These are phyloP conservation scores for Nicotiana paniculata DNA, from an alignment of 257 asterid species.

Conservation along the genomic window DNA sequence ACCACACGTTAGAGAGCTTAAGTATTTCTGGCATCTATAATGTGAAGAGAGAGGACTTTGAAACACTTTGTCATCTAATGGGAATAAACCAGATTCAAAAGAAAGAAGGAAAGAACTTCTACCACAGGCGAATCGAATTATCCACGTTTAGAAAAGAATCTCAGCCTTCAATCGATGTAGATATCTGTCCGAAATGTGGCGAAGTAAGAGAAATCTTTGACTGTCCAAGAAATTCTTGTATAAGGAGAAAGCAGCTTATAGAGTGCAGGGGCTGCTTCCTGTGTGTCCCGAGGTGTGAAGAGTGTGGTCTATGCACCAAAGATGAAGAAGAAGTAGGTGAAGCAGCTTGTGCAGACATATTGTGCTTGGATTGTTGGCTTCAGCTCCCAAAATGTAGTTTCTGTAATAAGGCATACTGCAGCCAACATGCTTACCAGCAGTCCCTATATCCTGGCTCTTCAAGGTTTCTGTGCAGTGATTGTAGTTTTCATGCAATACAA, in stretches of 20 bases:
- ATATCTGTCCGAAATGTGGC: constrained; percentile 49
- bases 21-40: constrained; percentile 46
- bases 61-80: constrained; percentile 29
- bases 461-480: constrained; percentile 46
- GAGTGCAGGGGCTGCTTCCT: constrained; percentile 42
- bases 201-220: constrained; percentile 47
- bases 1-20: constrained; percentile 30
- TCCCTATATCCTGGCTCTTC: constrained; percentile 10
- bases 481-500: constrained; percentile 26
- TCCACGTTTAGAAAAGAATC: constrained; percentile 13
- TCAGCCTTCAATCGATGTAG: constrained; percentile 39
- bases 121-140: constrained; percentile 22
- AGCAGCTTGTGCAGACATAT: constrained; percentile 43
- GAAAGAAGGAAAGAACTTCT: constrained; percentile 15
- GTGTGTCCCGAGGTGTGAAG: constrained; percentile 60
- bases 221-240: constrained; percentile 45
- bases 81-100: constrained; percentile 15
- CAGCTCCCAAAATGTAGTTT: constrained; percentile 62
- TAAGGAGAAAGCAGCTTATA: background rate
- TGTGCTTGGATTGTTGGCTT: constrained; percentile 73
- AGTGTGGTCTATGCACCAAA: constrained; percentile 61
- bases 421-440: constrained; percentile 36
- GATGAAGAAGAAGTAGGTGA: constrained; percentile 46
- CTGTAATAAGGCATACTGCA: constrained; percentile 75
- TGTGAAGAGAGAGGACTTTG: constrained; percentile 34